These are phyloP conservation scores for Eimeria tenella DNA, from an alignment of 169 alveolate genomes.

Conservation along the genomic window DNA sequence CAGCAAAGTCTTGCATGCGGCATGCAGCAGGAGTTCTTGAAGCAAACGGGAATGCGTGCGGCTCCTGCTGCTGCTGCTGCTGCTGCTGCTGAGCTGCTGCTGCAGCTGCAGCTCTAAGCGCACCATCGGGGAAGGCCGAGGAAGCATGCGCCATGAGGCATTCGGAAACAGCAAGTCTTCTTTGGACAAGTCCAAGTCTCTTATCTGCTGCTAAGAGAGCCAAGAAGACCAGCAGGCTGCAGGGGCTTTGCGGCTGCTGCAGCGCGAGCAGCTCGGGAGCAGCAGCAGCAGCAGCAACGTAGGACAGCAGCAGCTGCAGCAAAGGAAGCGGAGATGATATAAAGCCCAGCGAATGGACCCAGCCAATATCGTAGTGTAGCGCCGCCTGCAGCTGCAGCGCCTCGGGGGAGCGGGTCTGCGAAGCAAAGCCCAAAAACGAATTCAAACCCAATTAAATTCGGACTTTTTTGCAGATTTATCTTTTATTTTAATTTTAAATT, in stretches of 20 bases:
- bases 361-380: neutral
- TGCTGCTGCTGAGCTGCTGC: neutral
- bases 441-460: neutral
- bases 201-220: neutral
- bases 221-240: neutral
- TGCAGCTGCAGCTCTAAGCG: neutral
- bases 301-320: slow-evolving; percentile 1
- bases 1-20: neutral
- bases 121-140: neutral
- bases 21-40: too few species aligned
- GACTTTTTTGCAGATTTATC: neutral
- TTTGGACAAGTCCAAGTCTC: neutral
- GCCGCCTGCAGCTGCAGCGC: slow-evolving; percentile 7
- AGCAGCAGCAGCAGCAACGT: neutral
- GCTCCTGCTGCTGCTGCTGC: too few species aligned
- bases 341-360: neutral
- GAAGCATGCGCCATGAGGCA: neutral
- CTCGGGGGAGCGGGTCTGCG: neutral
- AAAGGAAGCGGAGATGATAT: neutral
- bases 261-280: neutral
- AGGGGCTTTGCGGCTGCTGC: neutral
- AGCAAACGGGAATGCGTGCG: too few species aligned
- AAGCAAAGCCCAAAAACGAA: too few species aligned
- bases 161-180: neutral
- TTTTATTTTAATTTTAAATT: too few species aligned